Evolutionary conservation across 1,284 basidiomycete genomes (phyloP), one percentile per base, ranked within the genome.

Genomic region (Polyporus tsugae): DNA sequence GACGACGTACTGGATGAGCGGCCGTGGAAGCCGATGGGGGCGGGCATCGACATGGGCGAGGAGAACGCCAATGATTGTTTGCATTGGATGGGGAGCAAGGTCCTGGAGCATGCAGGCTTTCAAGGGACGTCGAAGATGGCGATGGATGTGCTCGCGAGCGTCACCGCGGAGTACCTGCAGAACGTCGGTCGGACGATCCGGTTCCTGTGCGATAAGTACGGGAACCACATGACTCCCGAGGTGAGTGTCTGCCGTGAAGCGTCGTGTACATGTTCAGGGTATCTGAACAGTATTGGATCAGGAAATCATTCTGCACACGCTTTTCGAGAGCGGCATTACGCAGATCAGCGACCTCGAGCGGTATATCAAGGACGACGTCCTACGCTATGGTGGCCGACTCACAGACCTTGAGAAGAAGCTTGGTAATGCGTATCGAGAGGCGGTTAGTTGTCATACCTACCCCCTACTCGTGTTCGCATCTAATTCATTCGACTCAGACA

Each of bases 271-370:
- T 42, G 1, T 7, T 5, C 13, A 15, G 22, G 4, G 22, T 2
- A 6, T 38, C 15, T 35, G 19, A 25, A 41, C 22, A 2, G 25
- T 29, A 29, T n/a, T 6, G 11, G 64, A 42, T 33, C 49, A 97
- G 93, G 95, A 98, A 88, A 95, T 98, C 61, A 89, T 98, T 41
- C 84, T 96, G 4, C 95, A 97, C 78, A 93, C 94, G 0, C 82
- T 99, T 15, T 94, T 95, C 71, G 94, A 97, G 80, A 94, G 93
- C 69, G 95, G 95, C 1, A 89, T 89, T 11, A 87, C 93, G 0
- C 86, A 90, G 65, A 83, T 96, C 15, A 85, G 88, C 65, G 90
- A 93, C 70, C 86, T 99, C 0, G 94, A 97, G 75, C 85, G 90
- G 25, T 97, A 98, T 79, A 89, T 99, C 77, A 88, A 89, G 62